These are phyloP conservation scores for Dendrobium officinale DNA, from an alignment of 106 monocot species.

Conservation along the genomic window DNA sequence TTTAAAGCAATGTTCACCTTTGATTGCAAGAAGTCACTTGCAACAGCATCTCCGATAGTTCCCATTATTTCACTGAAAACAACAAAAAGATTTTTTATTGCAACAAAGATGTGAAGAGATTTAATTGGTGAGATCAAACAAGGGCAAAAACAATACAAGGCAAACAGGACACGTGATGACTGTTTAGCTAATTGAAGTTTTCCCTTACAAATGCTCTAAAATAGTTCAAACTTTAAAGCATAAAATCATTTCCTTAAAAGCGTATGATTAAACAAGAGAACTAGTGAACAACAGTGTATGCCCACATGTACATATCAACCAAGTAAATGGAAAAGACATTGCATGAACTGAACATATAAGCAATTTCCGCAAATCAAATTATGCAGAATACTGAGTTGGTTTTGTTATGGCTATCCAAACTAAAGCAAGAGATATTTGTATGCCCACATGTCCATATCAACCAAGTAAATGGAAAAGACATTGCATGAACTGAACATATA, in stretches of 20 bases:
- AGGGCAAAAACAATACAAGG: neutral
- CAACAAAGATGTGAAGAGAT: neutral
- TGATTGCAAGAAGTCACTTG: conserved; percentile 5
- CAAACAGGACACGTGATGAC: neutral
- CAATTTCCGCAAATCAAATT: neutral
- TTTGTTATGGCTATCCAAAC: no score
- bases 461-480: neutral
- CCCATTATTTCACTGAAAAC: conserved; percentile 15
- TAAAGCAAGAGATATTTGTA: neutral
- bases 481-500: neutral
- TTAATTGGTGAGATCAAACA: neutral
- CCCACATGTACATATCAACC: neutral
- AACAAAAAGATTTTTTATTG: neutral
- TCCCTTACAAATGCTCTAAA: neutral
- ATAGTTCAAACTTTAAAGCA: neutral
- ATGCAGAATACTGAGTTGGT: neutral
- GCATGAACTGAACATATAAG: neutral
- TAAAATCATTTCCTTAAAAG: neutral
- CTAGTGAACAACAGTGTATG: neutral
- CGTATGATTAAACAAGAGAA: neutral
- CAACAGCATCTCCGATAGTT: conserved; percentile 8
- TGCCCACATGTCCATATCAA: neutral
- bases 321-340: neutral
- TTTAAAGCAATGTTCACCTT: conserved; percentile 4
- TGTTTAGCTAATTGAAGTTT: neutral